Evolutionary conservation across 441 rosid genomes (phyloP).

Genomic region (Jatropha multifida): DNA sequence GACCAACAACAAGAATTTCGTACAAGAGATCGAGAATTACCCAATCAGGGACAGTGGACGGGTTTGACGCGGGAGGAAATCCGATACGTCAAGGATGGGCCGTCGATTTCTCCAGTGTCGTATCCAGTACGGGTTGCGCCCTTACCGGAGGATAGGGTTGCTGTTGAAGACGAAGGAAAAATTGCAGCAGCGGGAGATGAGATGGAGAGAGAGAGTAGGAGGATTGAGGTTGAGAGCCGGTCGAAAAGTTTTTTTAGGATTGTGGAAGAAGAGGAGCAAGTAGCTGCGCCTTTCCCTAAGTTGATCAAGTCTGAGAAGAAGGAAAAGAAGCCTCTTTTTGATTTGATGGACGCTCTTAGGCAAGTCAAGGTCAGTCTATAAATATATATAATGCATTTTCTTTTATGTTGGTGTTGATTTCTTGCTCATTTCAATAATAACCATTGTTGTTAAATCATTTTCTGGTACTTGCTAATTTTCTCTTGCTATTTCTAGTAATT

Average conservation of each 20-base stretch:
- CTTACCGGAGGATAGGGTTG: conserved; percentile 64
- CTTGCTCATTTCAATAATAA: not conserved
- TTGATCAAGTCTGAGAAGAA: conserved; percentile 62
- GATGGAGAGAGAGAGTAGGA: conserved; percentile 44
- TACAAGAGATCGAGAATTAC: conserved; percentile 12
- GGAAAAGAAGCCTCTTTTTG: conserved; percentile 58
- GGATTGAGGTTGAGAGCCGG: conserved; percentile 35
- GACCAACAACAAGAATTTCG: conserved; percentile 7
- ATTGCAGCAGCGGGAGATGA: conserved; percentile 16
- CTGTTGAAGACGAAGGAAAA: conserved; percentile 17
- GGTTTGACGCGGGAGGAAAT: conserved; percentile 71
- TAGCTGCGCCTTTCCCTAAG: conserved; percentile 58
- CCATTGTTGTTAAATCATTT: not conserved
- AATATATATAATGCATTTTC: not conserved
- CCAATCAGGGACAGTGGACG: conserved; percentile 27
- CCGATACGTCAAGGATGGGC: conserved; percentile 64
- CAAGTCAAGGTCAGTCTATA: conserved; percentile 71
- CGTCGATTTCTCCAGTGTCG: conserved; percentile 60
- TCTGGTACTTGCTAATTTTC: not conserved
- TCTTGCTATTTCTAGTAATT: conserved; percentile 27
- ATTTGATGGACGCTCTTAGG: conserved; percentile 79
- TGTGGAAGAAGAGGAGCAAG: conserved; percentile 37
- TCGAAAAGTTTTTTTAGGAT: conserved; percentile 34
- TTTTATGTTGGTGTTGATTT: not conserved
- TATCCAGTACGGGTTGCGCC: conserved; percentile 82